A percentile compares a stretch with the other conserved stretches of the same genome.
These are phyloP conservation scores for Ascosphaera pollenicola DNA, from an alignment of 2,329 filamentous ascomycete species.

Conservation along the genomic window DNA sequence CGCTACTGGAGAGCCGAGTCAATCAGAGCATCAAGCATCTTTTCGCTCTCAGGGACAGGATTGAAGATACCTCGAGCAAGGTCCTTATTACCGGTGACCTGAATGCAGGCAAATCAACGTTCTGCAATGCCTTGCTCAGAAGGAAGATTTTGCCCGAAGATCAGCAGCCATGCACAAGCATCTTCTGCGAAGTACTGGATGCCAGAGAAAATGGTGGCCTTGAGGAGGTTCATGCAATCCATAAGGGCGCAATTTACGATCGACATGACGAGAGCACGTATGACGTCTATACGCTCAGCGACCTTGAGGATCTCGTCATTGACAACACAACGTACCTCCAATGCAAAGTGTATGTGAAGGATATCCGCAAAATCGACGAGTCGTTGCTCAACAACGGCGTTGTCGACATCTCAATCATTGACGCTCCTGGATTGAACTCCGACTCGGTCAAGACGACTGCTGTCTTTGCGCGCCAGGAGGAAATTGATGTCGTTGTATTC, in stretches of 20 bases:
- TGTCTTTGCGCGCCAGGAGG: conserved; percentile 89
- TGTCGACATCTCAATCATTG: conserved; percentile 92
- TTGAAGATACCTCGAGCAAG: conserved; percentile 94
- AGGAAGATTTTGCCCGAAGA: conserved; percentile 89
- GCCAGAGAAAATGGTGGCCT: conserved; percentile 72
- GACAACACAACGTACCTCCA: conserved; percentile 78
- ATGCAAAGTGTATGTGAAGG: conserved; percentile 93
- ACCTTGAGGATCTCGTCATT: conserved; percentile 72
- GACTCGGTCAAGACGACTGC: conserved; percentile 95
- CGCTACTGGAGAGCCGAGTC: conserved; percentile 82
- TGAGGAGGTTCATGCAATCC: conserved; percentile 90
- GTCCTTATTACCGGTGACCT: conserved; percentile 88
- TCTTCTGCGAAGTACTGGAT: conserved; percentile 94
- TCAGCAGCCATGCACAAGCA: conserved; percentile 92
- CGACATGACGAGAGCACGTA: conserved; percentile 88
- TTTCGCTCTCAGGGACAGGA: conserved; percentile 65
- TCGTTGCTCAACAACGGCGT: conserved; percentile 93
- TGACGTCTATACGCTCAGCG: conserved; percentile 54
- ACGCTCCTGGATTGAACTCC: conserved; percentile 84
- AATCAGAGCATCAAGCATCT: conserved; percentile 84
- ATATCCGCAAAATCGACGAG: conserved; percentile 71
- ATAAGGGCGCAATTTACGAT: conserved; percentile 58
- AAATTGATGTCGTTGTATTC: conserved; percentile 97
- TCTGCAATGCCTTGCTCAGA: conserved; percentile 89
- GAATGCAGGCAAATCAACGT: conserved; percentile 95